Conservation (phyloP, 768 basidiomycete species). For the Boletus rufocinnamomeus region DNA sequence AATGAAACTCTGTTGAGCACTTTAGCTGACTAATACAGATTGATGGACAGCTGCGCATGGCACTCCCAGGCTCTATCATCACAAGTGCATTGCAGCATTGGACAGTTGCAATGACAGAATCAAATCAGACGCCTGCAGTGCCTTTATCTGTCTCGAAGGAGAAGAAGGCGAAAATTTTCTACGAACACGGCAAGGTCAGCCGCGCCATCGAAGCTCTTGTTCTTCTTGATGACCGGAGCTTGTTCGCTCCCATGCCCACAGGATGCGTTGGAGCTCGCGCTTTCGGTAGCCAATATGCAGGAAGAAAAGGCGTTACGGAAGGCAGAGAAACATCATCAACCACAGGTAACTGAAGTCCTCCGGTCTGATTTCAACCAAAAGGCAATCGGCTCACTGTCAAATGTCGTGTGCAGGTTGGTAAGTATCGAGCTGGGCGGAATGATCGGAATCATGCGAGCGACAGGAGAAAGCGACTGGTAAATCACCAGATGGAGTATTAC, state of each 20-base stretch:
- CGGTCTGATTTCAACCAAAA: slow-evolving; percentile 15
- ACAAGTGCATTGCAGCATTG: slow-evolving; percentile 12
- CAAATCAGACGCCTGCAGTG: slow-evolving; percentile 25
- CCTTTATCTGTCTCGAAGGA: slow-evolving; percentile 27
- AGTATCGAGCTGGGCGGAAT: slow-evolving; percentile 31
- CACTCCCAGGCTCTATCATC: slow-evolving; percentile 24
- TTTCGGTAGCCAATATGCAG: slow-evolving; percentile 45
- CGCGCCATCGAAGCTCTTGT: slow-evolving; percentile 11
- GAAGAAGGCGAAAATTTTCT: slow-evolving; percentile 32
- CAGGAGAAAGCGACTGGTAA: slow-evolving; percentile 43
- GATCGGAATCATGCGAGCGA: slow-evolving; percentile 29
- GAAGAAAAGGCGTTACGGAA: slow-evolving; percentile 47
- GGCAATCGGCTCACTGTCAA: slow-evolving; percentile 23
- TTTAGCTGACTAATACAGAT: slow-evolving; percentile 26
- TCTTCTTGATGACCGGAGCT: slow-evolving; percentile 25
- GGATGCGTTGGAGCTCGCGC: slow-evolving; percentile 51
- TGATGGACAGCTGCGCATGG: neutral
- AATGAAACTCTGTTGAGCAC: slow-evolving; percentile 17
- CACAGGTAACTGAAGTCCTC: slow-evolving; percentile 36
- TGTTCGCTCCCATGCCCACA: slow-evolving; percentile 27
- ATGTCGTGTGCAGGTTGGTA: slow-evolving; percentile 26
- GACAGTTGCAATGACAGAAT: slow-evolving; percentile 29
- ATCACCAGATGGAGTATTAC: slow-evolving; percentile 18
- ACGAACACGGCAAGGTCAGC: slow-evolving; percentile 37
- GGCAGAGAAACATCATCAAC: slow-evolving; percentile 41